These are phyloP conservation scores for Tuber brumale DNA, from an alignment of 495 filamentous ascomycete genomes.

Conservation along the genomic window DNA sequence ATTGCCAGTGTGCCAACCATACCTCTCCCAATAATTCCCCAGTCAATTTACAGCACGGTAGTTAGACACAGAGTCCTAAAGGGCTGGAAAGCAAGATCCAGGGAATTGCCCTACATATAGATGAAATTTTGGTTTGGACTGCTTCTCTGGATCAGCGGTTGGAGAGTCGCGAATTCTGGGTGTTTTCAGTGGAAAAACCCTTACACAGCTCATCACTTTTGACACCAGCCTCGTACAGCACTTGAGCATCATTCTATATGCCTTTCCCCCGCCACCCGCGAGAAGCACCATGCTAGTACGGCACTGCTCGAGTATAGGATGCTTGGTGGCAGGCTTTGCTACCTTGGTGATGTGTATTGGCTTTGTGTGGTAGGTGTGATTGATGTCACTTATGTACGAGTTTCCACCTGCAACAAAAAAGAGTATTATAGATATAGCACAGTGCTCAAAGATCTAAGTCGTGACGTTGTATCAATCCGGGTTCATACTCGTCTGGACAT, in stretches of 20 bases:
- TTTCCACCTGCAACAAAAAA: not conserved
- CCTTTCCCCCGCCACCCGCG: not conserved
- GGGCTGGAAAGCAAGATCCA: too few species aligned
- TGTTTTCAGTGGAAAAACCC: too few species aligned
- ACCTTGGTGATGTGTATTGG: not conserved
- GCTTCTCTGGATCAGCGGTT: too few species aligned
- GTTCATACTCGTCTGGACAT: not conserved
- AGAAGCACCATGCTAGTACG: not conserved
- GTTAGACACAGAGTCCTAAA: too few species aligned
- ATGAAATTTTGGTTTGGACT: too few species aligned
- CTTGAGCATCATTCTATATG: not conserved
- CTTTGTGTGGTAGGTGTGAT: not conserved
- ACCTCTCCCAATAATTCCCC: too few species aligned
- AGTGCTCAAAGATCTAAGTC: not conserved
- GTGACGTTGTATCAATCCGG: not conserved
- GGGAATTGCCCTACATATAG: too few species aligned
- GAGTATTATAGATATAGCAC: not conserved
- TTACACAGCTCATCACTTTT: too few species aligned
- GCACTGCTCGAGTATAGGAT: not conserved
- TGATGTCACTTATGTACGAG: not conserved
- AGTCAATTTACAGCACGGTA: too few species aligned
- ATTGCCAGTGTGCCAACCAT: too few species aligned
- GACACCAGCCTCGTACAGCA: too few species aligned
- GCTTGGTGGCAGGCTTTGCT: not conserved
- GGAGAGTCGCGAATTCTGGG: too few species aligned